Evolutionary conservation across 257 asterid genomes (phyloP).

Genomic region (Solanum raphanifolium): DNA sequence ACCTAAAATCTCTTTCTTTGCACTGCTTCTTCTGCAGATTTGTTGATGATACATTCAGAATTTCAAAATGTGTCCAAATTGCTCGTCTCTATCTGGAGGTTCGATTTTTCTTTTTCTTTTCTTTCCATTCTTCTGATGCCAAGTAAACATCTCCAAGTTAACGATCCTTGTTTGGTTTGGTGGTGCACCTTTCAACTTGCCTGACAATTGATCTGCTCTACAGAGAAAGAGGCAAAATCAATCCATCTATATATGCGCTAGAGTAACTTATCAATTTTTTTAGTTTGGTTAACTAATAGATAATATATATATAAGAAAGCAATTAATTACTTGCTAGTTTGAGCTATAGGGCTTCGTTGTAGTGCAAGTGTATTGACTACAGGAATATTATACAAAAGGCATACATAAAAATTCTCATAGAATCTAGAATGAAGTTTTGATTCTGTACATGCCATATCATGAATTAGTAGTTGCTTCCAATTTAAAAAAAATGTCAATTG

Average conservation of each 20-base stretch:
- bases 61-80: conserved; percentile 91
- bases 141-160: not conserved
- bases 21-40: conserved; percentile 38
- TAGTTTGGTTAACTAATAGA: not conserved
- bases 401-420: not conserved
- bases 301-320: not conserved
- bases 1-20: not conserved
- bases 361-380: not conserved
- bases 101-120: not conserved
- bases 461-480: not conserved
- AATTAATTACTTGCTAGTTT: not conserved
- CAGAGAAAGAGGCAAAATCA: not conserved
- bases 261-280: not conserved
- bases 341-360: not conserved
- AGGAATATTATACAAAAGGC: not conserved
- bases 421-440: not conserved
- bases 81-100: conserved; percentile 98
- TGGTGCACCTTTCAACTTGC: not conserved
- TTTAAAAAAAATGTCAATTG: not conserved
- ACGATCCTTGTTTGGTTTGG: not conserved
- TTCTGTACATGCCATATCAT: not conserved
- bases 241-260: not conserved
- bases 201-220: not conserved
- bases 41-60: conserved; percentile 81
- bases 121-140: not conserved